phyloP scores from a whole-genome alignment of 2,329 filamentous ascomycete species.

The Colletotrichum sp. region DNA sequence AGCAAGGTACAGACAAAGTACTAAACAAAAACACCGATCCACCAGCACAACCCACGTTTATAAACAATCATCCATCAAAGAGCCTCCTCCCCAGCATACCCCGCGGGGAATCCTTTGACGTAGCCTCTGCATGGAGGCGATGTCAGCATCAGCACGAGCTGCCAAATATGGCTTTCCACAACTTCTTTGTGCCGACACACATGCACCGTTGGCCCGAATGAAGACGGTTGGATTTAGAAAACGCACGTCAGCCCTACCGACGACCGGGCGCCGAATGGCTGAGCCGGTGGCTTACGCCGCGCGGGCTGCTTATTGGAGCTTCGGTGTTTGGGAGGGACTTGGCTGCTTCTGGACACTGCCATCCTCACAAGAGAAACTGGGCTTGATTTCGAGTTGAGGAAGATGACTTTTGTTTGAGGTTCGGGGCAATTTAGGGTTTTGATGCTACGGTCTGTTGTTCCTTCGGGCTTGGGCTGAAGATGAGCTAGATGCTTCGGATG shows the following conservation, averaged over 20 bases:
- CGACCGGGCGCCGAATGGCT: neutral
- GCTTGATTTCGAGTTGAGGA: neutral
- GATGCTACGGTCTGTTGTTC: neutral
- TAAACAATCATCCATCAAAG: neutral
- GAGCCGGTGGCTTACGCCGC: neutral
- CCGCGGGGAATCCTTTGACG: neutral
- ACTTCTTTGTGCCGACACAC: neutral
- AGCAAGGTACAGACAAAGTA: neutral
- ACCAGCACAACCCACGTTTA: accelerated
- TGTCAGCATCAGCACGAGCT: neutral
- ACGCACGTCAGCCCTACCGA: slow-evolving; percentile 5
- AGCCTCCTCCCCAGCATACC: neutral
- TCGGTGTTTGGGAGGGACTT: neutral
- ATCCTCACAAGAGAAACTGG: accelerated
- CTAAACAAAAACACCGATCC: neutral
- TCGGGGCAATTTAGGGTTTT: neutral
- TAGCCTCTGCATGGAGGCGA: neutral
- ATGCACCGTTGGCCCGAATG: neutral
- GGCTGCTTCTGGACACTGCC: neutral
- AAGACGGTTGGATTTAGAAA: neutral
- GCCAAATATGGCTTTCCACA: neutral
- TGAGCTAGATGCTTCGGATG: neutral
- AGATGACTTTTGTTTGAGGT: neutral
- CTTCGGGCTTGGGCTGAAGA: neutral
- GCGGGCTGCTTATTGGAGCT: neutral